Conservation (phyloP, 139 green algal species). For the Micractinium conductrix region DNA sequence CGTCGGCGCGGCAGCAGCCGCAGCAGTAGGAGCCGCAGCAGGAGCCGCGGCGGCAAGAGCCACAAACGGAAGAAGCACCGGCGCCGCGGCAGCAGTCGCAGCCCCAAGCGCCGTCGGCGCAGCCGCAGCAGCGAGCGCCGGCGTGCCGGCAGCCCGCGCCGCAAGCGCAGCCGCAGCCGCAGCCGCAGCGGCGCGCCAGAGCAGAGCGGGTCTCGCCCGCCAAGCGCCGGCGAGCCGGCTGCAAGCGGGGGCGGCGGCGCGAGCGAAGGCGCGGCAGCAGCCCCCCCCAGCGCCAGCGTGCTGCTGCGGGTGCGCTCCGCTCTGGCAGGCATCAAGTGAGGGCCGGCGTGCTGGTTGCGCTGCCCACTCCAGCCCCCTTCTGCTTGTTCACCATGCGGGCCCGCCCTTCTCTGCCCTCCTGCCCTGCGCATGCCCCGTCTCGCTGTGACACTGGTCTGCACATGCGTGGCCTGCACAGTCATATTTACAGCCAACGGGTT, state of each 20-base stretch:
- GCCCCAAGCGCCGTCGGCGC: not conserved
- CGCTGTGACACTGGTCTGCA: too few relatives aligned
- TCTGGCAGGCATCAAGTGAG: constrained; percentile 10
- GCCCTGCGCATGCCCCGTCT: too few relatives aligned
- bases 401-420: not conserved
- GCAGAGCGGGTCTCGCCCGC: too few relatives aligned
- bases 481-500: too few relatives aligned
- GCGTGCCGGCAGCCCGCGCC: not conserved
- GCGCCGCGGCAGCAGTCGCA: not conserved
- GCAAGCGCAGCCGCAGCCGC: not conserved
- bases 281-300: not conserved
- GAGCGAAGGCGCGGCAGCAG: not conserved
- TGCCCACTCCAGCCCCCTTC: not conserved
- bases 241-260: not conserved
- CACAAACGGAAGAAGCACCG: not conserved
- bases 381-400: not conserved
- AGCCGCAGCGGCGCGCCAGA: too few relatives aligned
- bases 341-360: too few relatives aligned
- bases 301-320: constrained; percentile 7
- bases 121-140: not conserved
- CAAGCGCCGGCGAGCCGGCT: not conserved
- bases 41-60: not conserved
- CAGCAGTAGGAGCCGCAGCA: not conserved
- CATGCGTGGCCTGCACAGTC: too few relatives aligned
- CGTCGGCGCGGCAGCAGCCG: not conserved